Base-by-base conservation (phyloP, 2,329 filamentous ascomycete genomes). In the Zymoseptoria pseudotritici region DNA sequence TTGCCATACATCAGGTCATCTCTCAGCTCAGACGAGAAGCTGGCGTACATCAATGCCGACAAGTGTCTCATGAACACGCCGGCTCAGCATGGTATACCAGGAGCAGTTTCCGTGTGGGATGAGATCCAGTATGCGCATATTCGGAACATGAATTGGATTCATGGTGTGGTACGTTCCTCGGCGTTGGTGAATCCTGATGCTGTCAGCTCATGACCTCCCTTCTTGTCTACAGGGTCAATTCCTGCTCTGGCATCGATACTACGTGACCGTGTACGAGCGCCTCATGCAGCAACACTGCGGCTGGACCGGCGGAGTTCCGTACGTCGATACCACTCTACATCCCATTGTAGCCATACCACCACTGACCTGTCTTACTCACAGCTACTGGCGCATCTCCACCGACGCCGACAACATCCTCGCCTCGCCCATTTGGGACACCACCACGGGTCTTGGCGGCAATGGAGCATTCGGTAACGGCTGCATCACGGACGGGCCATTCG, bases 41-140 rank as follows among this genome's bases (percentile, higher is more conserved):
- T 50, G 5, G 60, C 56, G n/a, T 66, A 63, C 26, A 51, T 66
- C 21, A 54, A 61, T 19, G 65, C 65, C 8, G 65, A 63, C 21
- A 57, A 56, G 56, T 66, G 65, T 42, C 58, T 66, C 11, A 58
- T 60, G 50, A 61, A 58, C 51, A 65, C 63, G 8, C 59, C 65
- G n/a, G 24, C 61, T 17, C 56, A 55, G 13, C 62, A 65, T 49
- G 65, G 65, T 19, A 59, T 66, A 21, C 57, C 58, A 22, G 65
- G 65, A 26, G 65, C 65, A 17, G 50, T 53, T 26, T 57, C 51
- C 24, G 53, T 66, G 42, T 66, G 65, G 65, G 65, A 66, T 53
- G 65, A 66, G 46, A 54, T 66, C 24, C 65, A 66, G 42, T 66
- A 61, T 54, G 61, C 60, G 21, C 65, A 66, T 46, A 61, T 66